These are phyloP conservation scores for Aspergillus cejpii DNA, from an alignment of 2,329 filamentous ascomycete genomes.

Conservation along the genomic window DNA sequence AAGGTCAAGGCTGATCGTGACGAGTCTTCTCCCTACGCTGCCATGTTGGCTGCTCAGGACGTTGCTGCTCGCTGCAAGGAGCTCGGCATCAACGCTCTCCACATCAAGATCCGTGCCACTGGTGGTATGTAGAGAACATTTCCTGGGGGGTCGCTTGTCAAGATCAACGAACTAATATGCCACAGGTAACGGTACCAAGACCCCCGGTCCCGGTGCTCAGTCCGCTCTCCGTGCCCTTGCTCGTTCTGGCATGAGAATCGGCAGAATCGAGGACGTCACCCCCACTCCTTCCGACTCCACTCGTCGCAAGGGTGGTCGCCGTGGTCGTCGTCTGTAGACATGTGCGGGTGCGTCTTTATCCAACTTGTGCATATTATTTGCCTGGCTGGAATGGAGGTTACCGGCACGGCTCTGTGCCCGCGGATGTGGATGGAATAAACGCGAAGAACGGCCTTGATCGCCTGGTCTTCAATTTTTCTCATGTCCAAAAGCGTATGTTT, in stretches of 20 bases:
- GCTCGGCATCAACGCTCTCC: slow-evolving; percentile 85
- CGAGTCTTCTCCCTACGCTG: slow-evolving; percentile 98
- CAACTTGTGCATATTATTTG: slow-evolving; percentile 22
- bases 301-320: slow-evolving; percentile 99
- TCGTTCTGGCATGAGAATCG: slow-evolving; percentile 99
- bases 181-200: slow-evolving; percentile 97
- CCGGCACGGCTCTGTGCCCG: slow-evolving; percentile 28
- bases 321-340: slow-evolving; percentile 98
- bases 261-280: slow-evolving; percentile 98
- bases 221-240: slow-evolving; percentile 97
- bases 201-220: slow-evolving; percentile 96
- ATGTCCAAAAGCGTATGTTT: slow-evolving; percentile 31
- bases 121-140: slow-evolving; percentile 60
- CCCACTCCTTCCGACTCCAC: slow-evolving; percentile 98
- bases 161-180: neutral
- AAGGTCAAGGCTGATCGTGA: slow-evolving; percentile 99
- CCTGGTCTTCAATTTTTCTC: slow-evolving; percentile 47
- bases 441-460: slow-evolving; percentile 48
- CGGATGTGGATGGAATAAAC: slow-evolving; percentile 46
- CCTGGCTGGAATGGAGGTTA: slow-evolving; percentile 31
- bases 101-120: slow-evolving; percentile 99
- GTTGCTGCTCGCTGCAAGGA: slow-evolving; percentile 87
- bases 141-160: neutral
- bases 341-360: slow-evolving; percentile 32
- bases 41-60: slow-evolving; percentile 99